These are phyloP conservation scores for Mycena citricolor DNA, from an alignment of 1,284 basidiomycete genomes.

Conservation along the genomic window DNA sequence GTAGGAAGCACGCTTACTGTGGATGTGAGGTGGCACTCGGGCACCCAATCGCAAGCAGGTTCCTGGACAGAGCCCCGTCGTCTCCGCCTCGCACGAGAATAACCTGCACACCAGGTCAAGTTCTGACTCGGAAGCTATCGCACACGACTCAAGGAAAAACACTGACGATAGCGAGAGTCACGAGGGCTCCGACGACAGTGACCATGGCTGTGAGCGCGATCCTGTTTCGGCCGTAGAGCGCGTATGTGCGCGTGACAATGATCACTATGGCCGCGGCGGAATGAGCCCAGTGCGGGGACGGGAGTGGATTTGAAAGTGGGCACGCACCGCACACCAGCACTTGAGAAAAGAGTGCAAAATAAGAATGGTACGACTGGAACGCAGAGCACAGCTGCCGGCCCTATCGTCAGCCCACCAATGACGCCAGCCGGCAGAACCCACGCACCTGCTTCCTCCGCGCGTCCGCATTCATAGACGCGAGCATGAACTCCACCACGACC, in stretches of 20 bases:
- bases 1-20: too few species aligned
- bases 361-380: background rate
- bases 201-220: conserved; percentile 31
- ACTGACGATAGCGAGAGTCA: conserved; percentile 30
- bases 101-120: too few species aligned
- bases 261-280: conserved; percentile 26
- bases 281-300: background rate
- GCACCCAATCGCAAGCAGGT: too few species aligned
- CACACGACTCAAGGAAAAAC: too few species aligned
- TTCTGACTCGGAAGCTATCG: too few species aligned
- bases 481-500: conserved; percentile 35
- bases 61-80: too few species aligned
- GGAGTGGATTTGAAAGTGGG: background rate
- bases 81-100: too few species aligned
- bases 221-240: conserved; percentile 39
- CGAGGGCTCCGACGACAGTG: conserved; percentile 25
- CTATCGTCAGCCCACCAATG: too few species aligned
- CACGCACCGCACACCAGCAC: conserved; percentile 35
- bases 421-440: too few species aligned
- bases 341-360: conserved; percentile 30
- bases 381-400: background rate
- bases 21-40: too few species aligned
- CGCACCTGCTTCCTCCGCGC: conserved; percentile 25
- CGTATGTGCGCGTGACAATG: conserved; percentile 46
- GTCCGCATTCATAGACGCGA: conserved; percentile 26